Base-by-base conservation (phyloP, 2,329 filamentous ascomycete species). In the Aspergillus sp. region DNA sequence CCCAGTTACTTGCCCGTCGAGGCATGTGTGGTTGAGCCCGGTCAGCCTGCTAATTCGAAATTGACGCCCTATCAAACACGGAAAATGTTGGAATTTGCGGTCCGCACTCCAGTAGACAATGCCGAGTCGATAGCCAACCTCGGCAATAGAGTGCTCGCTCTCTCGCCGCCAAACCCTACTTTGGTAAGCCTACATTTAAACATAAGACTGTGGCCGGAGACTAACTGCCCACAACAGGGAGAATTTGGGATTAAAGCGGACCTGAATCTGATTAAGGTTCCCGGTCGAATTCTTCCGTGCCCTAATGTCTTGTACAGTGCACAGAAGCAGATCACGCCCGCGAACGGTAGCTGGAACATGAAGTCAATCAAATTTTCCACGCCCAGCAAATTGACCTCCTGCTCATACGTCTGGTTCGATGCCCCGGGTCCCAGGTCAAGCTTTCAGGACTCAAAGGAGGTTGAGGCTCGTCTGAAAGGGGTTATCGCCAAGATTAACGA, bases 81-180 rank as follows among this genome's bases (percentile, higher is more conserved):
- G 0, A 68, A 77, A 0, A 93, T 95, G 90, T 86, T 94, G 50
- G 76, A 77, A 0, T 91, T 91, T 70, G 89, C 91, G 1, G 90
- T 89, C 57, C 84, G 89, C 4, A 77, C 77, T 0, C 90, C 91
- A 0, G 81, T 81, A 1, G 77, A 82, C 6, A 96, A 94, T 64
- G 90, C 87, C 0, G 70, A 80, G 1, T 89, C 87, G 0, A 89
- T 95, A 66, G 80, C 83, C 1, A 81, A 72, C 0, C 80, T 82
- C 9, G 89, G 85, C n/a, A 64, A 67, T 2, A 58, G 77, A 18
- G 77, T 85, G 5, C 79, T 94, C 22, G 83, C 84, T 2, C 79
- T 91, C 2, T 72, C 70, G 1, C 67, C 76, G 2, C 24, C 61
- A 2, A 80, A 80, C 45, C 62, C 75, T 0, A 78, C 83, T n/a